These are phyloP conservation scores for Jatropha multifida DNA, from an alignment of 441 rosid genomes.

Conservation along the genomic window DNA sequence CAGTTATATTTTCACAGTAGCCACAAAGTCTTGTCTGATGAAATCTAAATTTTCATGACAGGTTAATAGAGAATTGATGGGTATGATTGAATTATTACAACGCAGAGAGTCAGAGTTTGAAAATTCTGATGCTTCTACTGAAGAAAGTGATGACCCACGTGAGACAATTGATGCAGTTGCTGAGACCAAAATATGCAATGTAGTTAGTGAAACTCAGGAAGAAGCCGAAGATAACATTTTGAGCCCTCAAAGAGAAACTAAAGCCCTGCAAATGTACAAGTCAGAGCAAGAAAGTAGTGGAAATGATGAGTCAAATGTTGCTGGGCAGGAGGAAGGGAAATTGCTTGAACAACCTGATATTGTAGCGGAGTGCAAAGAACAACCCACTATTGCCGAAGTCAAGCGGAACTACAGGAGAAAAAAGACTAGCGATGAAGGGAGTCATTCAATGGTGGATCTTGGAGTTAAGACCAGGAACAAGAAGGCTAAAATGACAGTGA, in stretches of 20 bases:
- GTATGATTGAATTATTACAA: conserved; percentile 45
- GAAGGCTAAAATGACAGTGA: conserved; percentile 4
- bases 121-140: conserved; percentile 12
- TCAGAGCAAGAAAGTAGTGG: not conserved
- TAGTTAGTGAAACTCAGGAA: not conserved
- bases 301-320: not conserved
- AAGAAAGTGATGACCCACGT: conserved; percentile 12
- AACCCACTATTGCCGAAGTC: not conserved
- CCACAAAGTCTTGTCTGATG: not conserved
- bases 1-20: not conserved
- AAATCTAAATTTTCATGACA: conserved; percentile 20
- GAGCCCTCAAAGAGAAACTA: not conserved
- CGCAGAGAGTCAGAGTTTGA: conserved; percentile 25
- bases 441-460: not conserved
- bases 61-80: conserved; percentile 66
- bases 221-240: not conserved
- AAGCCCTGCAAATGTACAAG: not conserved
- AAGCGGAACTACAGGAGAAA: conserved; percentile 18
- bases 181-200: not conserved
- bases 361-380: not conserved
- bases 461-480: conserved; percentile 15
- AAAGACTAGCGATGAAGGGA: conserved; percentile 14
- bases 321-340: not conserved
- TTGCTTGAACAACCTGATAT: conserved; percentile 3
- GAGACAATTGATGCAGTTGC: conserved; percentile 15